Evolutionary conservation across 306 rosid genomes (phyloP).

Genomic region (Purshia tridentata): DNA sequence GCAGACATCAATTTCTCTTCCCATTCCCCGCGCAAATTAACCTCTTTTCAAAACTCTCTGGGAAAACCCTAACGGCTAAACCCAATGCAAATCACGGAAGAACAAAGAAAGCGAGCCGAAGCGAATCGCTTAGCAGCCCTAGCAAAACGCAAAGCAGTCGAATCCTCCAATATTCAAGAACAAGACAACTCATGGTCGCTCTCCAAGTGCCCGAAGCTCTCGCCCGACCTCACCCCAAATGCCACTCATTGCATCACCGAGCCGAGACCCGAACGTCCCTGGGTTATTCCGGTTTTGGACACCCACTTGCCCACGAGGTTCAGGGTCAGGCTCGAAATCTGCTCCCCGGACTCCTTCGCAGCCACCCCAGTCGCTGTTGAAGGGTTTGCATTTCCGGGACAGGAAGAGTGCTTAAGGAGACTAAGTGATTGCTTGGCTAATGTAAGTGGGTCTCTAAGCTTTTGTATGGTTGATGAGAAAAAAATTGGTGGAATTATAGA

Average conservation of each 20-base stretch:
- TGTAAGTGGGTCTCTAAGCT: constrained; percentile 33
- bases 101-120: constrained; percentile 64
- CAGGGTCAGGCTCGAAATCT: constrained; percentile 68
- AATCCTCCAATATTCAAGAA: constrained; percentile 32
- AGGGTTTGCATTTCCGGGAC: constrained; percentile 44
- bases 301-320: constrained; percentile 35
- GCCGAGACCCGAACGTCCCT: neutral
- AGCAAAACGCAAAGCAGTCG: constrained; percentile 69
- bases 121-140: constrained; percentile 76
- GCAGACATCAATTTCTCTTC: neutral
- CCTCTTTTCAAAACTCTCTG: neutral
- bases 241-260: neutral
- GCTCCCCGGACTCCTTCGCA: constrained; percentile 71
- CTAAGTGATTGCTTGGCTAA: constrained; percentile 42
- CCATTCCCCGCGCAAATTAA: constrained; percentile 6
- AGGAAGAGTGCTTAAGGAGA: constrained; percentile 39
- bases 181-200: constrained; percentile 52
- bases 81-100: constrained; percentile 66
- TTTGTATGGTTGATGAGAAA: neutral
- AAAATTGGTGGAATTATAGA: neutral
- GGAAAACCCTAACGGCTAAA: constrained; percentile 2
- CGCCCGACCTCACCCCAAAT: constrained; percentile 27
- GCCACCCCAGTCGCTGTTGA: constrained; percentile 43
- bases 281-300: neutral
- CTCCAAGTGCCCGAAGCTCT: constrained; percentile 69